A percentile compares a stretch with the other conserved stretches of the same genome.
phyloP scores from a whole-genome alignment of 1,284 basidiomycete genomes.

The Mycena citricolor region DNA sequence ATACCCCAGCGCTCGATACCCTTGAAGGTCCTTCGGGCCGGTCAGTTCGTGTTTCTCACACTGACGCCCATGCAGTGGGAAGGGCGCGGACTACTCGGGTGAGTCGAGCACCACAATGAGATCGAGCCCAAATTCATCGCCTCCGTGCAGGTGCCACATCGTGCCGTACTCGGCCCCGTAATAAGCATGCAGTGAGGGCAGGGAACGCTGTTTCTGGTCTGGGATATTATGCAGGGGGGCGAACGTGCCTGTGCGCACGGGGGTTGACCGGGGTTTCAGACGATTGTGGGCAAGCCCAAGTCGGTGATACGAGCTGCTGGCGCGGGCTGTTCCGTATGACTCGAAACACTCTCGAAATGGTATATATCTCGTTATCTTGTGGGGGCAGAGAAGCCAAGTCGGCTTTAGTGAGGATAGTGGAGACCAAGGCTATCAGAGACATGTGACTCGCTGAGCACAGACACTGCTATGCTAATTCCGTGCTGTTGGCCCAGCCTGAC shows the following conservation, averaged over 20 bases:
- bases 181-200: neutral
- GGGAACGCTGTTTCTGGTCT: conserved; percentile 8
- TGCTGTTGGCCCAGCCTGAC: too few species aligned
- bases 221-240: neutral
- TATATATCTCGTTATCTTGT: too few species aligned
- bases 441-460: too few species aligned
- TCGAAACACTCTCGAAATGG: too few species aligned
- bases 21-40: conserved; percentile 42
- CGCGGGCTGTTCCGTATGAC: too few species aligned
- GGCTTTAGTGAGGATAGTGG: too few species aligned
- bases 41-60: conserved; percentile 32
- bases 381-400: too few species aligned
- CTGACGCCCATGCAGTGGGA: conserved; percentile 51
- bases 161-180: conserved; percentile 48
- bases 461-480: too few species aligned
- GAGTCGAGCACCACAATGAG: conserved; percentile 26
- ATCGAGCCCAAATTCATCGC: neutral
- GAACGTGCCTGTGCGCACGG: conserved; percentile 14
- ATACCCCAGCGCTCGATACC: conserved; percentile 36
- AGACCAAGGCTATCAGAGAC: too few species aligned
- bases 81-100: conserved; percentile 83
- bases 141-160: conserved; percentile 64
- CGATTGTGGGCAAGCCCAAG: too few species aligned
- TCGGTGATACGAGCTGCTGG: too few species aligned
- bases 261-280: too few species aligned